Conservation (phyloP, 129 eudicot species). For the Mikania micrantha region DNA sequence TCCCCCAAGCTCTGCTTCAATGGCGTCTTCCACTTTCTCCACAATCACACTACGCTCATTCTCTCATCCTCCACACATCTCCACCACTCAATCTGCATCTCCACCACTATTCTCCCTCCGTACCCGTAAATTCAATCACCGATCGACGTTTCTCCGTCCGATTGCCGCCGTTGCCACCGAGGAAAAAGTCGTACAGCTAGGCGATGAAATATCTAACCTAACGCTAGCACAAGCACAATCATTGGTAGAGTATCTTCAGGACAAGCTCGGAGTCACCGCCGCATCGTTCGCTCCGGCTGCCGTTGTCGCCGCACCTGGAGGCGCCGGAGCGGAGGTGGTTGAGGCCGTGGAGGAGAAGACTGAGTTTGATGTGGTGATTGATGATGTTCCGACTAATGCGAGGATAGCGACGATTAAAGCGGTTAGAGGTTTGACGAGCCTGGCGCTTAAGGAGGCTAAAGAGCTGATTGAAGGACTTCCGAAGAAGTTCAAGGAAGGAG, state of each 20-base stretch:
- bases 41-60: constrained; percentile 35
- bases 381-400: constrained; percentile 81
- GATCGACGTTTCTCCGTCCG: constrained; percentile 55
- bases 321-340: constrained; percentile 48
- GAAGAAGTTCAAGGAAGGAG: constrained; percentile 79
- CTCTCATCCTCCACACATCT: constrained; percentile 10
- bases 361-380: constrained; percentile 76
- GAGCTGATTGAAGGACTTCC: constrained; percentile 85
- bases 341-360: constrained; percentile 80
- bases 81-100: constrained; percentile 12
- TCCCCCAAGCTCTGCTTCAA: constrained; percentile 21
- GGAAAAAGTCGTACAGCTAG: constrained; percentile 55
- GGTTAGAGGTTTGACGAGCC: constrained; percentile 67
- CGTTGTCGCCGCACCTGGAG: constrained; percentile 50
- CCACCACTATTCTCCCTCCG: constrained; percentile 31
- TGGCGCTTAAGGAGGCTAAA: constrained; percentile 85
- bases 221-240: constrained; percentile 67
- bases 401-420: constrained; percentile 87
- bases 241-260: constrained; percentile 78
- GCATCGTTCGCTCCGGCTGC: constrained; percentile 68
- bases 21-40: constrained; percentile 65
- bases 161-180: constrained; percentile 71
- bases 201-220: constrained; percentile 53
- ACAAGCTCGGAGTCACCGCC: constrained; percentile 74
- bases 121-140: constrained; percentile 33